Conservation (phyloP, 78 protist genomes). For the Cavenderia fasciculata region DNA sequence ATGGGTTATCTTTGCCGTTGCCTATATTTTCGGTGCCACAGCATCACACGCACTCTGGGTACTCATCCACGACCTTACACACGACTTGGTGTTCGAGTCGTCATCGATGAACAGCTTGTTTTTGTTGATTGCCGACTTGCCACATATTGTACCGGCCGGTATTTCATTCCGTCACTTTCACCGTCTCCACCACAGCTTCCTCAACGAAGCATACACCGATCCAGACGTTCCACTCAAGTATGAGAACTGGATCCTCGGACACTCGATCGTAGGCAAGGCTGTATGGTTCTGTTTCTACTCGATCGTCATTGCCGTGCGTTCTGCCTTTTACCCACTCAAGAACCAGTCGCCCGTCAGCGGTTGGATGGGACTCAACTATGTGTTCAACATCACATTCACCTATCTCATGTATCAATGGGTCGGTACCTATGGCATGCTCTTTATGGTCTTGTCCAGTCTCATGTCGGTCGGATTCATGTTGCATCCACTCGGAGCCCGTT, state of each 20-base stretch:
- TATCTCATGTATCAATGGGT: constrained; percentile 13
- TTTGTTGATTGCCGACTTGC: constrained; percentile 82
- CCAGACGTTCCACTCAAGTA: constrained; percentile 87
- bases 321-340: constrained; percentile 77
- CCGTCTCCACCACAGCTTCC: constrained; percentile 78
- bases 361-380: constrained; percentile 66
- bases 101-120: constrained; percentile 59
- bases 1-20: constrained; percentile 25
- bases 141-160: constrained; percentile 85
- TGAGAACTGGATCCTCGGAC: constrained; percentile 74
- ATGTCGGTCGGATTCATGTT: constrained; percentile 82
- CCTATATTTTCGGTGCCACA: constrained; percentile 86
- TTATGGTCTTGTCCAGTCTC: constrained; percentile 37
- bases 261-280: constrained; percentile 48
- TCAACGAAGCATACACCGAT: constrained; percentile 81
- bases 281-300: constrained; percentile 78
- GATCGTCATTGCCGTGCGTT: constrained; percentile 88
- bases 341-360: constrained; percentile 46
- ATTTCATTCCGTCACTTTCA: constrained; percentile 89
- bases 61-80: constrained; percentile 87
- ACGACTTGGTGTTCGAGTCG: constrained; percentile 58
- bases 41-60: constrained; percentile 82
- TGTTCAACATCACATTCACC: constrained; percentile 38
- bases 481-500: constrained; percentile 93
- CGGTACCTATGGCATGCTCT: constrained; percentile 76